A percentile compares a stretch with the other conserved stretches of the same genome.
These are phyloP conservation scores for Pseudoturritis turrita DNA, from an alignment of 345 rosid genomes.

Conservation along the genomic window DNA sequence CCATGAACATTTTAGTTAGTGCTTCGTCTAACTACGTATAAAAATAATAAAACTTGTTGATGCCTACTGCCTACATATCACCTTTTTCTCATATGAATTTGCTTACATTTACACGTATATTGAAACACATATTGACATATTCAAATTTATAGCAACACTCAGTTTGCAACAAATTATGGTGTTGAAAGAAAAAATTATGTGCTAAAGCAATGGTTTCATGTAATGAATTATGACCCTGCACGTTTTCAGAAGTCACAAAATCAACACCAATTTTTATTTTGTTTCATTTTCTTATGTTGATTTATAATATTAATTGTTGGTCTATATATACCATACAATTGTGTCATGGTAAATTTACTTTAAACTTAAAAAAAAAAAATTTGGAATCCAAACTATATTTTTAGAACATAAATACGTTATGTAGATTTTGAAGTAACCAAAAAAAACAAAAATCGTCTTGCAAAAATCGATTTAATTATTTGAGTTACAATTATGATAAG, in stretches of 20 bases:
- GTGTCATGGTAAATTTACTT: neutral
- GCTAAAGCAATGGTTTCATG: neutral
- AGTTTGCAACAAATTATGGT: neutral
- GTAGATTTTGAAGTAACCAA: neutral
- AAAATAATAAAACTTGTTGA: neutral
- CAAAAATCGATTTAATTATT: neutral
- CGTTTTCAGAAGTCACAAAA: neutral
- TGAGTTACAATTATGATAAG: conserved; percentile 18
- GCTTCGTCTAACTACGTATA: neutral
- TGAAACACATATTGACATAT: neutral
- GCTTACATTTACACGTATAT: neutral
- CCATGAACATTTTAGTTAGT: neutral
- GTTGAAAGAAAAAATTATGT: neutral
- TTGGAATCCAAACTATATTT: neutral
- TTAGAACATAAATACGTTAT: neutral
- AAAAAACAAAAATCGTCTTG: neutral
- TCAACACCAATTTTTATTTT: neutral
- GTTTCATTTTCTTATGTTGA: neutral
- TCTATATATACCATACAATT: neutral
- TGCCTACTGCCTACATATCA: neutral
- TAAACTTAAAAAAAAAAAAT: neutral
- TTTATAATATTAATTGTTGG: neutral
- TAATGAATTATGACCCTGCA: neutral
- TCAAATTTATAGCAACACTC: too few species aligned
- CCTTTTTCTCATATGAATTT: neutral